Evolutionary conservation across 2,329 filamentous ascomycete genomes (phyloP).

Genomic region (Penicillium rolfsii): DNA sequence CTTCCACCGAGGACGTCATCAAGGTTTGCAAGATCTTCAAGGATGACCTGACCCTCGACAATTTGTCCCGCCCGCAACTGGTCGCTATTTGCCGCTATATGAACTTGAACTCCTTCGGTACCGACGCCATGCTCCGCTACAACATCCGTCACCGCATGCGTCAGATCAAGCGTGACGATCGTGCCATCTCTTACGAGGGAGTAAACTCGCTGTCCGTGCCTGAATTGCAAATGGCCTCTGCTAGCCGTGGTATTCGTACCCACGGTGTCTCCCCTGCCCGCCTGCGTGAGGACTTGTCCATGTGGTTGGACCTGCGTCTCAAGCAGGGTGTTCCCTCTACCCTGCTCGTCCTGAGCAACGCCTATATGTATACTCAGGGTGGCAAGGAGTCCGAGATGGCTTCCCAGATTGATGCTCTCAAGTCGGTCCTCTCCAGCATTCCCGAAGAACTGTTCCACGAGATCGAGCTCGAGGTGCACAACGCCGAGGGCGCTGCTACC

Average conservation of each 20-base stretch:
- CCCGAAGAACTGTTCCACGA: slow-evolving; percentile 99
- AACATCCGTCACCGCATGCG: slow-evolving; percentile 97
- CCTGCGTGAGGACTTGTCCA: slow-evolving; percentile 84
- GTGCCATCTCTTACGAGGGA: slow-evolving; percentile 89
- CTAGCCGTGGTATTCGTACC: slow-evolving; percentile 87
- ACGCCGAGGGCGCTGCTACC: slow-evolving; percentile 91
- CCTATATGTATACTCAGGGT: slow-evolving; percentile 84
- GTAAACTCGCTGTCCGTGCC: slow-evolving; percentile 90
- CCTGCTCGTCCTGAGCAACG: slow-evolving; percentile 91
- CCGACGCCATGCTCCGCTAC: slow-evolving; percentile 96
- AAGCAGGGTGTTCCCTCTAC: slow-evolving; percentile 96
- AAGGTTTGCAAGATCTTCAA: slow-evolving; percentile 99
- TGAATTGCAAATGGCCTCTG: slow-evolving; percentile 90
- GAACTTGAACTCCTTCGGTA: slow-evolving; percentile 95
- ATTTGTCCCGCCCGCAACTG: slow-evolving; percentile 89
- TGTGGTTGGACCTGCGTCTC: slow-evolving; percentile 91
- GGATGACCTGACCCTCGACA: slow-evolving; percentile 95
- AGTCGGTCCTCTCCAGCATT: slow-evolving; percentile 89
- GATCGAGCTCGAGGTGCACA: slow-evolving; percentile 97
- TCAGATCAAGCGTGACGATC: slow-evolving; percentile 98
- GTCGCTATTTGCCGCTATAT: slow-evolving; percentile 99
- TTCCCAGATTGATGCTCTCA: slow-evolving; percentile 88
- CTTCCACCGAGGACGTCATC: slow-evolving; percentile 88
- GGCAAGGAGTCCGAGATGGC: slow-evolving; percentile 81
- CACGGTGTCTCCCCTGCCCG: slow-evolving; percentile 87